phyloP scores from a whole-genome alignment of 495 filamentous ascomycete genomes.

The Penicillium taxi region DNA sequence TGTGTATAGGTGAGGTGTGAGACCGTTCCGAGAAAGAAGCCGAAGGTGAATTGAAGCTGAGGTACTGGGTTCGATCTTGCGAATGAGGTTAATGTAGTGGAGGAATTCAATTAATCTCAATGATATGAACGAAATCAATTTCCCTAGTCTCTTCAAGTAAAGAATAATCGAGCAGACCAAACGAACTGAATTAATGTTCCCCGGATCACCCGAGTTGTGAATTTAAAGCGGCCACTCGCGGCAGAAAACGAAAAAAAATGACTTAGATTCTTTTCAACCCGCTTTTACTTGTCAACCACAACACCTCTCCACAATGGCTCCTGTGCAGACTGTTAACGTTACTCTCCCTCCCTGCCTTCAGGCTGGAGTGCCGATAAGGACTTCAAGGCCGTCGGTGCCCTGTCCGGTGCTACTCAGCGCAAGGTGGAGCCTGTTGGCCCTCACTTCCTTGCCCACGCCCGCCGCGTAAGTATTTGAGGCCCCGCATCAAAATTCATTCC shows the following conservation, averaged over 20 bases:
- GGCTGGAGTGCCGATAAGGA: slow-evolving; percentile 86
- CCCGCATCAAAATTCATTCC: slow-evolving; percentile 9
- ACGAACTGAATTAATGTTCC: slow-evolving; percentile 17
- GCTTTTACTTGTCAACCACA: slow-evolving; percentile 13
- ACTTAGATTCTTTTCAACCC: slow-evolving; percentile 12
- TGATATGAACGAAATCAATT: background rate
- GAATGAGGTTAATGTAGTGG: background rate
- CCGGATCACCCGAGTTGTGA: slow-evolving; percentile 23
- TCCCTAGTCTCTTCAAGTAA: no score
- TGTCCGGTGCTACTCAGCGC: slow-evolving; percentile 65
- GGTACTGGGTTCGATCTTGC: background rate
- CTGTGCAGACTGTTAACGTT: slow-evolving; percentile 39
- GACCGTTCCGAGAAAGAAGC: background rate
- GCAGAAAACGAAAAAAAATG: slow-evolving; percentile 34
- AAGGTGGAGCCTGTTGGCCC: slow-evolving; percentile 93
- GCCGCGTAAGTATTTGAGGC: slow-evolving; percentile 52
- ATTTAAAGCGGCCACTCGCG: slow-evolving; percentile 27
- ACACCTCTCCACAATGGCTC: slow-evolving; percentile 34
- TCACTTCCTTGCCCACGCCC: slow-evolving; percentile 95
- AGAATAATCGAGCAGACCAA: slow-evolving; percentile 8
- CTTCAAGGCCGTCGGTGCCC: slow-evolving; percentile 68
- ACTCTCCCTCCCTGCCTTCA: slow-evolving; percentile 65
- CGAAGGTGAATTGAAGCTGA: background rate
- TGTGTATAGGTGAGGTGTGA: background rate
- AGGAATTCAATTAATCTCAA: background rate